Evolutionary conservation across 1,284 basidiomycete genomes (phyloP).

Genomic region (Ganoderma sinense): DNA sequence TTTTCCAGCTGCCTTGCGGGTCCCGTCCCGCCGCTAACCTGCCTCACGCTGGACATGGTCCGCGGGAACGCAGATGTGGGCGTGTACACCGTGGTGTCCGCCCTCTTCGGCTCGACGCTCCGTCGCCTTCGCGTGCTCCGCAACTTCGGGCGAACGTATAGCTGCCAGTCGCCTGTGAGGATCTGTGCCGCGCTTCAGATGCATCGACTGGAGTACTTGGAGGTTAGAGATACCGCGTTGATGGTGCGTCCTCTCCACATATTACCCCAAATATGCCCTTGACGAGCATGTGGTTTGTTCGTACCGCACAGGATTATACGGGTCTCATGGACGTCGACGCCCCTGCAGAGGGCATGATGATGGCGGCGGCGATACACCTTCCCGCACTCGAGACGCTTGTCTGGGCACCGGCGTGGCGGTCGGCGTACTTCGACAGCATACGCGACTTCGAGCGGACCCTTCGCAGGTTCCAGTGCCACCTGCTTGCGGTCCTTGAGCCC

Average conservation of each 20-base stretch:
- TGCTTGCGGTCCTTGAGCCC: neutral
- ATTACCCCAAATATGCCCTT: neutral
- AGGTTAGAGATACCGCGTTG: neutral
- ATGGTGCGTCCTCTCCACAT: neutral
- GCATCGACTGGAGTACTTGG: neutral
- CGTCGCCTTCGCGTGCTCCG: neutral
- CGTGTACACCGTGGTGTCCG: neutral
- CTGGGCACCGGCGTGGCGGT: neutral
- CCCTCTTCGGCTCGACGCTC: neutral
- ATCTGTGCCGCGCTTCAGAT: neutral
- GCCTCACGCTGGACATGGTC: neutral
- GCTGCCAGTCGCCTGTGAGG: neutral
- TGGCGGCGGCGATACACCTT: neutral
- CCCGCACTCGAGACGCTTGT: neutral
- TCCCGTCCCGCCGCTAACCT: neutral
- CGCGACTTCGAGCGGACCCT: neutral
- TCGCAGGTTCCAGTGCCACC: neutral
- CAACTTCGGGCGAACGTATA: neutral
- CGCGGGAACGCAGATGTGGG: neutral
- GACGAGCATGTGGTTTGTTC: neutral
- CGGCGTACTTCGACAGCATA: neutral
- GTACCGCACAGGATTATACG: neutral
- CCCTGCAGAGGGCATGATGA: neutral
- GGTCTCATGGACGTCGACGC: neutral
- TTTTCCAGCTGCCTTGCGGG: neutral